phyloP scores from a whole-genome alignment of 257 asterid genomes.

The Solanum pinnatisectum region DNA sequence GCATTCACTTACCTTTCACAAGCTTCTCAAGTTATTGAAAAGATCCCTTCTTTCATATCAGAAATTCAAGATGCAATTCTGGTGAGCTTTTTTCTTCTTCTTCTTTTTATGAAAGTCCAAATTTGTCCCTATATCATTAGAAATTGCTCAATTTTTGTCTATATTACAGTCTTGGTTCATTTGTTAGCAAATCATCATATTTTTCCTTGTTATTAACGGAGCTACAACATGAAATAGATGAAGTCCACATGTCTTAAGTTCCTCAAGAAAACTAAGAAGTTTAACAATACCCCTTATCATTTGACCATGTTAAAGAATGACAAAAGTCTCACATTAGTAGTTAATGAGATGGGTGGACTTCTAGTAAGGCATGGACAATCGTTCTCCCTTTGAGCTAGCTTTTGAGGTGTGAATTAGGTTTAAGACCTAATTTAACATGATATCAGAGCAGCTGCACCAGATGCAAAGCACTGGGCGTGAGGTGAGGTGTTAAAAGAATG shows the following conservation, averaged over 20 bases:
- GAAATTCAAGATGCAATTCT: slow-evolving; percentile 30
- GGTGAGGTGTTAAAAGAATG: too few relatives aligned
- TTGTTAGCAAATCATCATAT: background rate
- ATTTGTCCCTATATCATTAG: background rate
- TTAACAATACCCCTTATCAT: background rate
- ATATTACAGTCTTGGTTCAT: background rate
- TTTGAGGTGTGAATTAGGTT: too few relatives aligned
- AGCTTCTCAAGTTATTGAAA: slow-evolving; percentile 15
- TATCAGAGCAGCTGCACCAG: too few relatives aligned
- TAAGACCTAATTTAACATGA: too few relatives aligned
- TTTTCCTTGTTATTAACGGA: background rate
- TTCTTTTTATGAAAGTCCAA: background rate
- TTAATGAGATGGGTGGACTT: too few relatives aligned
- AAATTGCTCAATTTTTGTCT: background rate
- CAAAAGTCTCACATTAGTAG: too few relatives aligned
- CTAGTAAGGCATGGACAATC: too few relatives aligned
- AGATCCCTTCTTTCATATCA: slow-evolving; percentile 39
- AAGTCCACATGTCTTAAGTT: background rate
- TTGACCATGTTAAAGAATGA: too few relatives aligned
- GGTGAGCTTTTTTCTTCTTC: slow-evolving; percentile 4
- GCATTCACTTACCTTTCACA: slow-evolving; percentile 18
- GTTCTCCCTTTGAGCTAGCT: too few relatives aligned
- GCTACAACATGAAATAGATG: background rate
- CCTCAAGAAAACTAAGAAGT: background rate
- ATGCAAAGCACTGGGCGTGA: too few relatives aligned